phyloP scores from a whole-genome alignment of 768 basidiomycete species.

The Boletus rubescentipes region DNA sequence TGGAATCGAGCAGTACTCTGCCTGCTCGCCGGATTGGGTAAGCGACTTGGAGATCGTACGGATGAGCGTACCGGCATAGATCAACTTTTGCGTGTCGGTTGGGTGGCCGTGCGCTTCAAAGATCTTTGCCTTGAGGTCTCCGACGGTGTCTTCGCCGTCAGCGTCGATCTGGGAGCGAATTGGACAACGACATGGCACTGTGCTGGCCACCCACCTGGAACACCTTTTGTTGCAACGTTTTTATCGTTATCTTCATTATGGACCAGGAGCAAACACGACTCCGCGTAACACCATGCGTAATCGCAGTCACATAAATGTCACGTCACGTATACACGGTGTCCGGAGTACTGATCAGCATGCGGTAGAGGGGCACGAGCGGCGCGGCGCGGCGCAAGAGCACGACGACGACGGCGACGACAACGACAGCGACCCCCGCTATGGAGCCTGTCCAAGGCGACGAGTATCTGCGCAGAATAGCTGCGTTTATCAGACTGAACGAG shows the following conservation, averaged over 20 bases:
- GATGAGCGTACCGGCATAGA: conserved; percentile 75
- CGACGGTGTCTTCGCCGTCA: conserved; percentile 73
- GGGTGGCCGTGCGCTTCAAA: conserved; percentile 70
- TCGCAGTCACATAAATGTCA: conserved; percentile 20
- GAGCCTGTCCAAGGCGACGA: conserved; percentile 68
- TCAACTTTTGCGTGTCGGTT: conserved; percentile 81
- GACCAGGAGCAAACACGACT: conserved; percentile 16
- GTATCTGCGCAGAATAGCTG: conserved; percentile 67
- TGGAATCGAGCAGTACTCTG: conserved; percentile 86
- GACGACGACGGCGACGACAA: conserved; percentile 10
- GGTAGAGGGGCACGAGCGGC: conserved; percentile 21
- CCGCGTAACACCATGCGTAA: conserved; percentile 25
- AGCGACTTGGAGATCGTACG: conserved; percentile 4
- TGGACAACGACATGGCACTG: not conserved
- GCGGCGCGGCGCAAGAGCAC: conserved; percentile 11
- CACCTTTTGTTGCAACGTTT: conserved; percentile 92
- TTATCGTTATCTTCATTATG: conserved; percentile 90
- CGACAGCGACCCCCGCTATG: conserved; percentile 31
- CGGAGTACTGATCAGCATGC: conserved; percentile 24
- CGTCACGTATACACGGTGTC: conserved; percentile 18
- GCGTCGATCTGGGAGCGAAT: conserved; percentile 61
- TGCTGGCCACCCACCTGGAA: conserved; percentile 55
- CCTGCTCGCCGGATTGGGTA: conserved; percentile 46
- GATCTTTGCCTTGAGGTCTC: conserved; percentile 82
- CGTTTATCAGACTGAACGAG: conserved; percentile 74